A percentile compares a stretch with the other conserved stretches of the same genome.
These are phyloP conservation scores for Backusella macrospora DNA, from an alignment of 192 early-diverging fungal genomes.

Conservation along the genomic window DNA sequence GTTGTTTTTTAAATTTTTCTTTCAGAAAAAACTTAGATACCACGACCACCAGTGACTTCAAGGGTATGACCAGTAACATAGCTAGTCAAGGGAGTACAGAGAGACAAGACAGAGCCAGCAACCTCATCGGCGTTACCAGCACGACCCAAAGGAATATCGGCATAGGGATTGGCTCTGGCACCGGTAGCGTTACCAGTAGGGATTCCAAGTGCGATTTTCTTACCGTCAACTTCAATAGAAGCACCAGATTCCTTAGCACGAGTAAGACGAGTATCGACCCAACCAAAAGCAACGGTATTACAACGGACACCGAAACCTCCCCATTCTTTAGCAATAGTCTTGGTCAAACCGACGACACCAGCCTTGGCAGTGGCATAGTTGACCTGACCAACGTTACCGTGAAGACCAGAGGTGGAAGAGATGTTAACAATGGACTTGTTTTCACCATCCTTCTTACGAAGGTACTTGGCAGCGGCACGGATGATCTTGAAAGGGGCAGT, in stretches of 20 bases:
- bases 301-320: constrained; percentile 62
- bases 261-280: constrained; percentile 67
- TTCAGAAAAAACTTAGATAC: constrained; percentile 47
- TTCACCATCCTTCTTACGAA: constrained; percentile 61
- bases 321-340: constrained; percentile 86
- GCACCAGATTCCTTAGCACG: constrained; percentile 67
- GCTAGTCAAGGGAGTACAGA: constrained; percentile 58
- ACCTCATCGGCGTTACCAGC: constrained; percentile 65
- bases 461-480: constrained; percentile 56
- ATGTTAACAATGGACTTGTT: constrained; percentile 60
- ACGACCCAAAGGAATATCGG: constrained; percentile 59
- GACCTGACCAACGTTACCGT: constrained; percentile 91
- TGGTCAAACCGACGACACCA: constrained; percentile 88
- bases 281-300: constrained; percentile 67
- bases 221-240: constrained; percentile 56
- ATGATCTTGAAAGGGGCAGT: constrained; percentile 66
- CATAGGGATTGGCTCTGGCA: constrained; percentile 40
- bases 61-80: constrained; percentile 64
- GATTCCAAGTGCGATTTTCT: constrained; percentile 65
- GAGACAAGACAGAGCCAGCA: constrained; percentile 57
- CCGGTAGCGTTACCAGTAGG: constrained; percentile 49
- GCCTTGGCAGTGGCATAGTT: constrained; percentile 97
- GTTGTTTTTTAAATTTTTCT: background rate
- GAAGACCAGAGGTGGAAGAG: constrained; percentile 75
- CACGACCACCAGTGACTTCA: constrained; percentile 65